Base-by-base conservation (phyloP, 2,329 filamentous ascomycete species). In the Fusarium haematococcum region DNA sequence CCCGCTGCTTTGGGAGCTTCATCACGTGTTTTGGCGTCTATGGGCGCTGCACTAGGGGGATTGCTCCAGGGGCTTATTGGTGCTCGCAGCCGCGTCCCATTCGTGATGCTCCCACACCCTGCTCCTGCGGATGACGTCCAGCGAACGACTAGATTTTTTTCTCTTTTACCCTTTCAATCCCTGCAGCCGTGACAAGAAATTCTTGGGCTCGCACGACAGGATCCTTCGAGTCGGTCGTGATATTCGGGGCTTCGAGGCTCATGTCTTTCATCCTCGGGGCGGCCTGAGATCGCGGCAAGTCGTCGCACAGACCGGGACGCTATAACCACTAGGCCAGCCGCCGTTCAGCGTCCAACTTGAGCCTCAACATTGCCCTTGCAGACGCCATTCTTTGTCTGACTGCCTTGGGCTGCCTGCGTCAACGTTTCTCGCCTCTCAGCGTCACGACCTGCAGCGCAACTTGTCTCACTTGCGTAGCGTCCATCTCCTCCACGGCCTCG, bases 21-120 rank as follows among this genome's bases (percentile, higher is more conserved):
- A 63, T 78, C 76, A 78, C 76, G 76, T 78, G 76, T 45, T 65
- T 75, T 78, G 74, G 76, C 76, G 74, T 70, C 73, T 75, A 59
- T 6, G 45, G 63, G 33, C 43, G 35, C 20, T 62, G 16, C 61
- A 32, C 62, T 37, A 56, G 70, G 59, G 30, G 70, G 57, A 23
- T 50, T 32, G 69, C 20, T 62, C 6, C 45, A 37, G 48, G 23
- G 32, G 37, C 41, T 57, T 13, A 73, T 73, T 73, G 74, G 72
- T 50, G 35, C 41, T 23, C 25, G 33, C 62, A 74, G 70, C 73
- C 75, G 74, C 74, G 43, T 52, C 23, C 37, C 58, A 48, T 70
- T 60, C 68, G 58, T 63, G 30, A 71, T 68, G 54, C 33, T 58
- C 32, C 32, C 45, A 54, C 61, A 41, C 68, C 68, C 35, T 71